Conservation (phyloP, 306 rosid species). For the Citrullus amarus region DNA sequence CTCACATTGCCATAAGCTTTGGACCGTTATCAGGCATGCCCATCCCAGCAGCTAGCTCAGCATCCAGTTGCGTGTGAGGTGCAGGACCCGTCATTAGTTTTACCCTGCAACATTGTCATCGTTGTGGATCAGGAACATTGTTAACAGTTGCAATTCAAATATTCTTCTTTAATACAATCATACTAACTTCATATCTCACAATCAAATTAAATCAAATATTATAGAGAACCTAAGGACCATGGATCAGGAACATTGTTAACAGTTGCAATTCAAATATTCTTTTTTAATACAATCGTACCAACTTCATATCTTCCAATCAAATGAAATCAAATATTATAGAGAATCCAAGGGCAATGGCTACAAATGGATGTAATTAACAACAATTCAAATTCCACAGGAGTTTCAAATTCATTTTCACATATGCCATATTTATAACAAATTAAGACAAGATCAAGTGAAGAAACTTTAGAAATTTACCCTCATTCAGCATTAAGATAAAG, state of each 20-base stretch:
- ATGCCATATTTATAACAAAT: neutral
- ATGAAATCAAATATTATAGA: neutral
- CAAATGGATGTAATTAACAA: neutral
- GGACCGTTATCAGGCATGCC: slow-evolving; percentile 97
- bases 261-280: neutral
- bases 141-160: neutral
- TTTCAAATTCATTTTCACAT: neutral
- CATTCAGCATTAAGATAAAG: no score
- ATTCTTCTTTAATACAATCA: neutral
- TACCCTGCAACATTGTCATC: slow-evolving; percentile 23
- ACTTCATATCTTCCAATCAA: neutral
- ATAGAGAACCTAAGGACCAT: neutral
- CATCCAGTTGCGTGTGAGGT: slow-evolving; percentile 89
- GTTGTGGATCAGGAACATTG: no score
- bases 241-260: neutral
- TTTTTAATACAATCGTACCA: neutral
- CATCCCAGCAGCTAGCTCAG: slow-evolving; percentile 90
- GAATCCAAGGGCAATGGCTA: neutral
- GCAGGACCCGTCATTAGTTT: slow-evolving; percentile 74
- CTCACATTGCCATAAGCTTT: slow-evolving; percentile 67
- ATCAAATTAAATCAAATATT: neutral
- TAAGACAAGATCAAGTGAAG: neutral
- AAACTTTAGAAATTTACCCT: neutral
- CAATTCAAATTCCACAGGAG: neutral
- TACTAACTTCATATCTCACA: neutral